Evolutionary conservation across 169 alveolate genomes (phyloP), one percentile per base, ranked within the genome.

Genomic region (Babesia sp.): DNA sequence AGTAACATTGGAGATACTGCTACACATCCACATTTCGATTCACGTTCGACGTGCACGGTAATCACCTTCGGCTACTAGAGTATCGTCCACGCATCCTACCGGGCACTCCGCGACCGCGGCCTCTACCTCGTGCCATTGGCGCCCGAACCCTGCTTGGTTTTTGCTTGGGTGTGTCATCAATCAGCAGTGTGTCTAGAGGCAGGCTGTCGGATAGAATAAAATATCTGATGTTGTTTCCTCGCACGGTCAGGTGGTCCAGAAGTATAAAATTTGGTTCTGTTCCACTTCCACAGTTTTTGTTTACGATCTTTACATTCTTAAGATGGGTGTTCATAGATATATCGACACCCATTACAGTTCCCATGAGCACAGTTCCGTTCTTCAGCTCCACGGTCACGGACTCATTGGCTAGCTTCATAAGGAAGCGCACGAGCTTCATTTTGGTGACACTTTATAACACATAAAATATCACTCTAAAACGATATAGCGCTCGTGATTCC

Each of bases 261-360:
- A 89, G 70, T 55, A 83, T 76, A 51, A 81, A 83, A 46, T 84
- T 83, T 50, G 88, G 81, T 29, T 73, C 88, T 26, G 57, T 71
- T 37, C 60, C 81, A 14, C 53, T 71, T 36, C 96, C 98, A 59
- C 96, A 83, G n/a, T 93, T 85, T 83, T 96, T 97, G 67, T 94
- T 86, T n/a, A 97, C 97, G 85, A 98, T 85, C 87, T 95, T 96
- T 31, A 96, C 99, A 72, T 95, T 96, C 86, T 97, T 96, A 85
- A 98, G 85, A 83, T 98, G 99, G 28, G 99, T 98, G 89, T 98
- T 98, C 99, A 98, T 98, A 60, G 98, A 93, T 16, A 98, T 93
- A 76, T 98, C 99, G 12, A 98, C 99, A 42, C 98, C 99, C 51
- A 93, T 91, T 26, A 97, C 92, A 3, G 98, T 93, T 8, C 99